Percentiles rank a stretch among this genome's conserved stretches.
These are phyloP conservation scores for Taphrina wiesneri DNA, from an alignment of 1,139 yeast species.

Conservation along the genomic window DNA sequence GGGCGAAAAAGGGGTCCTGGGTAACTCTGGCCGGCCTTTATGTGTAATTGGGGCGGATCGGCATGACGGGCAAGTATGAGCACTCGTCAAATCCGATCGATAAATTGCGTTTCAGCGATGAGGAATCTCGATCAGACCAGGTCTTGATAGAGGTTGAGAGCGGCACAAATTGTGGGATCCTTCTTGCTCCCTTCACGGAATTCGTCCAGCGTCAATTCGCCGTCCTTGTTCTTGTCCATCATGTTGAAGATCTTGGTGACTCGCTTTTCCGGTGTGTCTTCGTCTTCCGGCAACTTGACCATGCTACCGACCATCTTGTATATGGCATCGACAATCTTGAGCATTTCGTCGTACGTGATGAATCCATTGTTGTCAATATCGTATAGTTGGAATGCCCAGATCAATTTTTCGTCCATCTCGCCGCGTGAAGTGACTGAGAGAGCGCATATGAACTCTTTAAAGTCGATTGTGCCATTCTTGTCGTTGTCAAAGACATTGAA, in stretches of 20 bases:
- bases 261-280: slow-evolving; percentile 84
- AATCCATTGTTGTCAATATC: slow-evolving; percentile 78
- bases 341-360: slow-evolving; percentile 73
- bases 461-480: slow-evolving; percentile 77
- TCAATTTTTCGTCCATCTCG: slow-evolving; percentile 75
- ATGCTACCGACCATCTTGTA: slow-evolving; percentile 95
- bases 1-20: neutral
- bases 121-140: slow-evolving; percentile 42
- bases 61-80: neutral
- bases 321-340: slow-evolving; percentile 75
- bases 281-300: slow-evolving; percentile 90
- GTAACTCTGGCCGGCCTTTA: neutral
- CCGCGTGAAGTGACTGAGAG: slow-evolving; percentile 89
- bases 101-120: neutral
- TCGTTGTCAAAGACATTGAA: slow-evolving; percentile 88
- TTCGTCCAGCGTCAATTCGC: slow-evolving; percentile 73
- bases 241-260: slow-evolving; percentile 75
- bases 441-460: slow-evolving; percentile 88
- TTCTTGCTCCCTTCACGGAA: slow-evolving; percentile 77
- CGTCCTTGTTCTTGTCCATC: slow-evolving; percentile 70
- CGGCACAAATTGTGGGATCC: slow-evolving; percentile 35
- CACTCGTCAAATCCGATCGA: too few species aligned
- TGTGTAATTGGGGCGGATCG: neutral
- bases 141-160: slow-evolving; percentile 45
- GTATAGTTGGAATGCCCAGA: slow-evolving; percentile 78